These are phyloP conservation scores for Alternaria sp. DNA, from an alignment of 2,329 filamentous ascomycete species.

Conservation along the genomic window DNA sequence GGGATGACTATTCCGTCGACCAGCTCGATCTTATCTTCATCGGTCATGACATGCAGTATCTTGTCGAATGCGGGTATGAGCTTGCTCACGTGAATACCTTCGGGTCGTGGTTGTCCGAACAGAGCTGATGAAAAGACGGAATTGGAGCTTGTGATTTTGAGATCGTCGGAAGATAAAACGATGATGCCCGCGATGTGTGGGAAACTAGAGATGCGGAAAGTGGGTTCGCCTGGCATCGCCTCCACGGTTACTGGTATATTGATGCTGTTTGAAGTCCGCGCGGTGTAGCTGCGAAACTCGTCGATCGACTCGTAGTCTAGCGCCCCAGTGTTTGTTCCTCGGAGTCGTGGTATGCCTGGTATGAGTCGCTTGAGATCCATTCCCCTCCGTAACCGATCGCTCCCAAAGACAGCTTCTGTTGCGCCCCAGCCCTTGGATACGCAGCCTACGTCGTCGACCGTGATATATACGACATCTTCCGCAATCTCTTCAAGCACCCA, in stretches of 20 bases:
- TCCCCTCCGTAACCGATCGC: constrained; percentile 70
- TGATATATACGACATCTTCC: constrained; percentile 84
- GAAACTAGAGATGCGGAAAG: constrained; percentile 89
- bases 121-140: constrained; percentile 91
- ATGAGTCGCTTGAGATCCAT: constrained; percentile 81
- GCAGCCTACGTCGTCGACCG: constrained; percentile 78
- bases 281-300: constrained; percentile 82
- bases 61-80: constrained; percentile 88
- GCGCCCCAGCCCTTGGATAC: constrained; percentile 76
- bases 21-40: constrained; percentile 84
- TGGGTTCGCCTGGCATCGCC: constrained; percentile 71
- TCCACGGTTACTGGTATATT: constrained; percentile 87
- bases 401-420: constrained; percentile 86
- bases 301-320: constrained; percentile 80
- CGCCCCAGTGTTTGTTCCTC: constrained; percentile 73
- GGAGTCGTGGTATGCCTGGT: constrained; percentile 80
- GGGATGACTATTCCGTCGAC: constrained; percentile 96
- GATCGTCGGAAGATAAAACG: constrained; percentile 79
- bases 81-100: constrained; percentile 79
- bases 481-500: constrained; percentile 99
- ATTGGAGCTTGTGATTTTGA: constrained; percentile 91
- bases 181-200: constrained; percentile 98
- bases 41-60: constrained; percentile 79
- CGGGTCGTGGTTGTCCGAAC: constrained; percentile 86
- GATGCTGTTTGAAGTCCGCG: constrained; percentile 76